These are phyloP conservation scores for Aphanocladium album DNA, from an alignment of 2,329 filamentous ascomycete genomes.

Conservation along the genomic window DNA sequence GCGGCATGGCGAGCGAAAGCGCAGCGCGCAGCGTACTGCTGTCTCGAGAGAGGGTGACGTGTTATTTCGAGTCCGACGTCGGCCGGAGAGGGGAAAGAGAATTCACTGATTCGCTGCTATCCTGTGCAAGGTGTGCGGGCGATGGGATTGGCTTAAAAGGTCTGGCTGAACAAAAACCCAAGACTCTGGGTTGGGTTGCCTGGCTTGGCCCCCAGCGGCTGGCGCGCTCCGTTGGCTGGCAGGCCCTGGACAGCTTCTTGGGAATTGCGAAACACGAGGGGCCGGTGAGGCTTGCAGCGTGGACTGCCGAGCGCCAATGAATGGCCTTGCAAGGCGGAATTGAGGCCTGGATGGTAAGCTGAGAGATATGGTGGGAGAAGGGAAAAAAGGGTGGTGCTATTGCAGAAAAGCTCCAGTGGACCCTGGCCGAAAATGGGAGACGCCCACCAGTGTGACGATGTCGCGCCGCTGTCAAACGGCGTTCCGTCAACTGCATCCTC, in stretches of 20 bases:
- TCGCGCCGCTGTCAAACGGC: slow-evolving; percentile 5
- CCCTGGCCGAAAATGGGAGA: background rate
- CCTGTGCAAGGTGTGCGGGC: background rate
- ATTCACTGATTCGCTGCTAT: background rate
- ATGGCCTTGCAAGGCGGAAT: background rate
- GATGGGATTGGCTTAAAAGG: background rate
- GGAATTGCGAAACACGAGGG: slow-evolving; percentile 8
- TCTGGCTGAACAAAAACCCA: slow-evolving; percentile 4
- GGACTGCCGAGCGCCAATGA: slow-evolving; percentile 5
- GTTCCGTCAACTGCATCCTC: background rate
- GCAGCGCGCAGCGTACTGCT: background rate
- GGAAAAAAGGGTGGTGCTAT: slow-evolving; percentile 2
- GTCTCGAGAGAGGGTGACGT: background rate
- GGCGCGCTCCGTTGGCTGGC: background rate
- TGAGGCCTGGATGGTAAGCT: background rate
- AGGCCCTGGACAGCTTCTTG: background rate
- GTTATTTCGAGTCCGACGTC: slow-evolving; percentile 10
- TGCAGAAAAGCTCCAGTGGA: slow-evolving; percentile 1
- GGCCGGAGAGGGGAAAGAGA: background rate
- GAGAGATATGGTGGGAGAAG: background rate
- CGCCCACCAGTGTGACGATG: background rate
- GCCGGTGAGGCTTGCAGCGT: slow-evolving; percentile 6
- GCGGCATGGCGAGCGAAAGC: slow-evolving; percentile 34
- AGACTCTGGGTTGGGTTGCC: slow-evolving; percentile 4
- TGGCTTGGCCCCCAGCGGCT: background rate